Base-by-base conservation (phyloP, 208 protist species). In the Leishmania tarentolae region DNA sequence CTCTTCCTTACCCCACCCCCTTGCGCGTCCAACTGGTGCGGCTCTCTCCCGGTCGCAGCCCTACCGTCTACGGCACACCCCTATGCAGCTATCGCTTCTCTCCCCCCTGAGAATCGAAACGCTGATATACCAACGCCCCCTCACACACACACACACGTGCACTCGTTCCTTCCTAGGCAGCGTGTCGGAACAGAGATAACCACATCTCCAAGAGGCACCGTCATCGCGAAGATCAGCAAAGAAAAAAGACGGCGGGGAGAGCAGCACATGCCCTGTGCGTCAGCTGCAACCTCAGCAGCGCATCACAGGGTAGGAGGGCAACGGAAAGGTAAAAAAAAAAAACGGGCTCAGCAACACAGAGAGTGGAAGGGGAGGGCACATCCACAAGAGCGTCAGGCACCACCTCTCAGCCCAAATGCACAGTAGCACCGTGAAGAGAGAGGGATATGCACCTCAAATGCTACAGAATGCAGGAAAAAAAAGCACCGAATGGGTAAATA, bases 201-300 rank as follows among this genome's bases (percentile, higher is more conserved):
- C 71, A 57, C 53, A 46, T 24, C 76, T 69, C 65, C 72, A n/a
- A 82, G 44, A 80, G 50, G 37, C 15, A 28, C 65, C 42, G 46
- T 59, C 21, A 70, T 31, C 37, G 53, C 24, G 35, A 68, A 83
- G 71, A 17, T 57, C 21, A 53, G 52, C 13, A 63, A 65, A 63
- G 17, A 57, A 6, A 68, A 57, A 47, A 28, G 78, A 56, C 19
- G 5, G 31, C 6, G 35, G 40, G 21, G 40, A 13, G 63, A 28
- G 7, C 15, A 63, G 53, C 35, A 13, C 46, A 9, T 57, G 50
- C 40, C 28, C 8, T 24, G 71, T 24, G 17, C 65, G 65, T 71
- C 71, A 24, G n/a, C 35, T 63, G 73, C 35, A 50, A 21, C 50
- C 37, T 77, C 19, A 31, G 13, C 53, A 61, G 47, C 28, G 53